Evolutionary conservation across 1,284 basidiomycete genomes (phyloP).

Genomic region (Marasmius sp.): DNA sequence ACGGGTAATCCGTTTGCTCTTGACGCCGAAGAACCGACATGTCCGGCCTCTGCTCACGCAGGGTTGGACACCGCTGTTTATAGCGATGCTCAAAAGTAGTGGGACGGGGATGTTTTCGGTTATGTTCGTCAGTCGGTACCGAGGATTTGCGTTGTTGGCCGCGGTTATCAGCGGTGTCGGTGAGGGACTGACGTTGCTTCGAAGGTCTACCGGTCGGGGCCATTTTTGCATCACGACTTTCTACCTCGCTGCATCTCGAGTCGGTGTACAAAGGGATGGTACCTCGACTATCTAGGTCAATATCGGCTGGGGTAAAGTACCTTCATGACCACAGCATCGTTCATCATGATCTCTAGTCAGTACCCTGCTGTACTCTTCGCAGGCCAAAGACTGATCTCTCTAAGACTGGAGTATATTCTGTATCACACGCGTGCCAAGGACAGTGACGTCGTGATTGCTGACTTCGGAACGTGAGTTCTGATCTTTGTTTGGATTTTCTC

Average conservation of each 20-base stretch:
- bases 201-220: constrained; percentile 68
- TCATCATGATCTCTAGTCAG: constrained; percentile 87
- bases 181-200: constrained; percentile 37
- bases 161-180: constrained; percentile 47
- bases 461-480: constrained; percentile 87
- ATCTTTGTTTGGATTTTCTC: background rate
- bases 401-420: constrained; percentile 92
- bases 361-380: background rate
- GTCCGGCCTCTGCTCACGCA: constrained; percentile 74
- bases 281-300: constrained; percentile 58
- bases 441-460: constrained; percentile 87
- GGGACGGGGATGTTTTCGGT: constrained; percentile 92
- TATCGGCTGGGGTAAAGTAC: constrained; percentile 80
- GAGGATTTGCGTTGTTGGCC: constrained; percentile 86
- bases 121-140: constrained; percentile 82
- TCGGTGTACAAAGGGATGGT: constrained; percentile 83
- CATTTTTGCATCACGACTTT: constrained; percentile 87
- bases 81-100: constrained; percentile 91
- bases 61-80: constrained; percentile 89
- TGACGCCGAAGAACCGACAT: constrained; percentile 61
- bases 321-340: constrained; percentile 88
- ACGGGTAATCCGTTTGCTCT: constrained; percentile 55
- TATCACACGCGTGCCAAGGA: constrained; percentile 76
- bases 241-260: constrained; percentile 73
- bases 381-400: background rate